phyloP scores from a whole-genome alignment of 306 rosid species.

The Trifolium pratense region DNA sequence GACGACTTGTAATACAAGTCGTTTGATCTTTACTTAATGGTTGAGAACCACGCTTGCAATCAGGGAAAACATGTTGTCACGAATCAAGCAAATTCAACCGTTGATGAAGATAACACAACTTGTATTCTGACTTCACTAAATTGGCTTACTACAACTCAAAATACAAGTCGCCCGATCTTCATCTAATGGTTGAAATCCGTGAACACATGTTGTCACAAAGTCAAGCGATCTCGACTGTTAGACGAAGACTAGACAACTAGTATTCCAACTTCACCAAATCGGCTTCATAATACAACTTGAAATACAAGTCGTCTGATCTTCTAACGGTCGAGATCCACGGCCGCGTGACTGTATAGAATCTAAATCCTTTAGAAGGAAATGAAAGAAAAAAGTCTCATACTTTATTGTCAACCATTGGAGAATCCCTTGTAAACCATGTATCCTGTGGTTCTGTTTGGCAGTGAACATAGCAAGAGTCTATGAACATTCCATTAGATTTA shows the following conservation, averaged over 20 bases:
- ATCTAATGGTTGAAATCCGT: not conserved
- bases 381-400: slow-evolving; percentile 50
- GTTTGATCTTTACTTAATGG: not conserved
- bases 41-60: not conserved
- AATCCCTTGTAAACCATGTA: slow-evolving; percentile 66
- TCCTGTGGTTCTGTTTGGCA: slow-evolving; percentile 91
- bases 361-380: not conserved
- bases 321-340: not conserved
- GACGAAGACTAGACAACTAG: not conserved
- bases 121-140: not conserved
- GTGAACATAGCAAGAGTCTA: slow-evolving; percentile 89
- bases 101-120: not conserved
- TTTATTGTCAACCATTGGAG: slow-evolving; percentile 63
- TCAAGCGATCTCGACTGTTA: not conserved
- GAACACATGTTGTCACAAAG: not conserved
- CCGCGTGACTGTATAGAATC: not conserved
- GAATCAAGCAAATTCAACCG: not conserved
- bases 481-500: slow-evolving; percentile 64
- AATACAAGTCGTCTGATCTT: not conserved
- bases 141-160: not conserved
- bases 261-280: not conserved
- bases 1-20: not conserved
- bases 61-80: not conserved
- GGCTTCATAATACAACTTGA: not conserved
- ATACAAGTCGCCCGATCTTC: no score